Percentiles rank a stretch among this genome's conserved stretches.
phyloP scores from a whole-genome alignment of 441 rosid genomes.

The Mallotus repandus region DNA sequence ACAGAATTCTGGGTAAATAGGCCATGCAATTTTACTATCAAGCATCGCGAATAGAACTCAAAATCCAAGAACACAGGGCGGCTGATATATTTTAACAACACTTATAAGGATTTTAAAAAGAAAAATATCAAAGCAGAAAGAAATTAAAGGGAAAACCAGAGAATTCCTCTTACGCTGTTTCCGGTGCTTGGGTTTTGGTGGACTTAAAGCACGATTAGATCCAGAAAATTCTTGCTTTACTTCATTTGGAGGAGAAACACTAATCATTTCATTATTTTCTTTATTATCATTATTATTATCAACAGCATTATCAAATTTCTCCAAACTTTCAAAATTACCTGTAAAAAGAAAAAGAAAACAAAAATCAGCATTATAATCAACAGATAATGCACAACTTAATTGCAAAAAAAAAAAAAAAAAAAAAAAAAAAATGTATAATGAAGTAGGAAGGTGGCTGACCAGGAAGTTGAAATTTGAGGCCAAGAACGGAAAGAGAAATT shows the following conservation, averaged over 20 bases:
- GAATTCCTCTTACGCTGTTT: constrained; percentile 42
- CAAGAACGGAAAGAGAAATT: constrained; percentile 45
- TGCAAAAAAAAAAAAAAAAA: background rate
- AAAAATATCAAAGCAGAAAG: background rate
- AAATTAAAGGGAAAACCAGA: constrained; percentile 6
- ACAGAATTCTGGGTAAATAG: no score
- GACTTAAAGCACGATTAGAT: constrained; percentile 14
- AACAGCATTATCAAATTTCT: constrained; percentile 9
- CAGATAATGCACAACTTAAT: no score
- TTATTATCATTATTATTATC: background rate
- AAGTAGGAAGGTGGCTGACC: constrained; percentile 38
- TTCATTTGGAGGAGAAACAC: background rate
- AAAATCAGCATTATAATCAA: background rate
- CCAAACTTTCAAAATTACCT: constrained; percentile 14
- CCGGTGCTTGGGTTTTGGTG: constrained; percentile 32
- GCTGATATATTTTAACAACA: background rate
- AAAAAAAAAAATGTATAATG: background rate
- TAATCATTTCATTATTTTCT: background rate
- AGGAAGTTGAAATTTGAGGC: constrained; percentile 46
- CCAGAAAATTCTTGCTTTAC: constrained; percentile 15
- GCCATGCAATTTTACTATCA: no score
- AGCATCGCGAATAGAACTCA: no score
- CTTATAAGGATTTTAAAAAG: background rate
- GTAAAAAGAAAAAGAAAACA: background rate
- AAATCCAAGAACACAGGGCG: background rate